Evolutionary conservation across 345 rosid genomes (phyloP).

Genomic region (Gossypium bickii): DNA sequence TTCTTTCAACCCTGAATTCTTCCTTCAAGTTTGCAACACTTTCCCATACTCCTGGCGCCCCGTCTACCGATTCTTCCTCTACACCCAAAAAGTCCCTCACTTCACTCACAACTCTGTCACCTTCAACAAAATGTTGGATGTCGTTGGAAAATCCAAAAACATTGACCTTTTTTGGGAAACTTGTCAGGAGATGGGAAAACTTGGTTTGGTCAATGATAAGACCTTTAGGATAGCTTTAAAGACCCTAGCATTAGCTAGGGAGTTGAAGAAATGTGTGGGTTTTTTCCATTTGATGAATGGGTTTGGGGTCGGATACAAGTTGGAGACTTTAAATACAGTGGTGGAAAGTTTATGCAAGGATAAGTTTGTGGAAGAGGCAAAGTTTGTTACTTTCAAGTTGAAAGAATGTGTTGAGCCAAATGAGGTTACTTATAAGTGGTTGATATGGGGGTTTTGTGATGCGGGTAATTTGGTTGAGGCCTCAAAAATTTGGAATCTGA

Average conservation of each 20-base stretch:
- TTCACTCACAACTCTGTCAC: conserved; percentile 50
- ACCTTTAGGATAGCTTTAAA: conserved; percentile 59
- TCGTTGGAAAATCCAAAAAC: conserved; percentile 62
- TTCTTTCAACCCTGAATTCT: conserved; percentile 60
- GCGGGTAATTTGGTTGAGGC: conserved; percentile 72
- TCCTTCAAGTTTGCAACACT: conserved; percentile 82
- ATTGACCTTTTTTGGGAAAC: conserved; percentile 67
- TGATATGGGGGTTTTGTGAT: conserved; percentile 62
- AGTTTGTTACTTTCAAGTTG: conserved; percentile 50
- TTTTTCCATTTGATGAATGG: conserved; percentile 66
- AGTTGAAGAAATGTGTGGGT: conserved; percentile 62
- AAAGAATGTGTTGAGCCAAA: conserved; percentile 47
- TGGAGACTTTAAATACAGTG: conserved; percentile 48
- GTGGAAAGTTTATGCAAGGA: conserved; percentile 49
- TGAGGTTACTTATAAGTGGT: conserved; percentile 52
- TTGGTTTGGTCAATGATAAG: conserved; percentile 54
- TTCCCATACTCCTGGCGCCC: conserved; percentile 87
- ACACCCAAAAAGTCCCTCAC: conserved; percentile 37
- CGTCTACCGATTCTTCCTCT: conserved; percentile 62
- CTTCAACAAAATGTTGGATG: conserved; percentile 61
- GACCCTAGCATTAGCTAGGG: conserved; percentile 59
- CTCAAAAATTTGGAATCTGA: conserved; percentile 67
- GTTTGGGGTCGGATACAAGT: conserved; percentile 44
- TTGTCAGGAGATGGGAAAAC: conserved; percentile 42
- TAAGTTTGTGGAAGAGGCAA: conserved; percentile 66